Conservation (phyloP, 495 filamentous ascomycete species). For the Glutinoglossum americanum region DNA sequence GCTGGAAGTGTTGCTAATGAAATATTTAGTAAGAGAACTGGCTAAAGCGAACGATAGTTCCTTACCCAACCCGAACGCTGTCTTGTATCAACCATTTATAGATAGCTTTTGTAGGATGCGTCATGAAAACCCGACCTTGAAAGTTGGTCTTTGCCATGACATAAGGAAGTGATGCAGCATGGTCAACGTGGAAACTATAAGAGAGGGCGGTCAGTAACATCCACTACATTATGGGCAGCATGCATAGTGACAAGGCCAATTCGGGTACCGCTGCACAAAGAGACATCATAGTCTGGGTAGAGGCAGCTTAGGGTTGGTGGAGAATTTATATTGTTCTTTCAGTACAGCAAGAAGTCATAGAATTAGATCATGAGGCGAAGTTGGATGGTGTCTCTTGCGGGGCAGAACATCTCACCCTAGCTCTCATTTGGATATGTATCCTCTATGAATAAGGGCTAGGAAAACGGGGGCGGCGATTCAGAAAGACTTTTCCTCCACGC, state of each 20-base stretch:
- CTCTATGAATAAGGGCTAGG: background rate
- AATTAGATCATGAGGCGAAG: background rate
- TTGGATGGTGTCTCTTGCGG: background rate
- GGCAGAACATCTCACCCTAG: background rate
- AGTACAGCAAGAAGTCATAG: slow-evolving; percentile 9
- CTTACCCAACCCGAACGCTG: slow-evolving; percentile 60
- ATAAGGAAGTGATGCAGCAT: slow-evolving; percentile 88
- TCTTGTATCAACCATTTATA: slow-evolving; percentile 99
- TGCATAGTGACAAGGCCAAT: background rate
- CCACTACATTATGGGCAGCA: background rate
- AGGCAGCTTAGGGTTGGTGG: slow-evolving; percentile 4
- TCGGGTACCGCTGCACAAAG: background rate
- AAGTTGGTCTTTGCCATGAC: slow-evolving; percentile 96
- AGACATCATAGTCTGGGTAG: background rate
- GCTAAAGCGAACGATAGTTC: background rate
- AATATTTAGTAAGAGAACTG: background rate
- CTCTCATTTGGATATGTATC: background rate
- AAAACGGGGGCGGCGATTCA: background rate
- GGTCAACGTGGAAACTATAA: slow-evolving; percentile 83
- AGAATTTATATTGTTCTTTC: slow-evolving; percentile 12
- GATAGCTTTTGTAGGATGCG: slow-evolving; percentile 94
- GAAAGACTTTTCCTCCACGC: background rate
- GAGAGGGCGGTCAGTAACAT: background rate
- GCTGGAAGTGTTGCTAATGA: slow-evolving; percentile 40
- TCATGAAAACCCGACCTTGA: slow-evolving; percentile 93